phyloP scores from a whole-genome alignment of 805 yeast species.

The Candida nemodendra region DNA sequence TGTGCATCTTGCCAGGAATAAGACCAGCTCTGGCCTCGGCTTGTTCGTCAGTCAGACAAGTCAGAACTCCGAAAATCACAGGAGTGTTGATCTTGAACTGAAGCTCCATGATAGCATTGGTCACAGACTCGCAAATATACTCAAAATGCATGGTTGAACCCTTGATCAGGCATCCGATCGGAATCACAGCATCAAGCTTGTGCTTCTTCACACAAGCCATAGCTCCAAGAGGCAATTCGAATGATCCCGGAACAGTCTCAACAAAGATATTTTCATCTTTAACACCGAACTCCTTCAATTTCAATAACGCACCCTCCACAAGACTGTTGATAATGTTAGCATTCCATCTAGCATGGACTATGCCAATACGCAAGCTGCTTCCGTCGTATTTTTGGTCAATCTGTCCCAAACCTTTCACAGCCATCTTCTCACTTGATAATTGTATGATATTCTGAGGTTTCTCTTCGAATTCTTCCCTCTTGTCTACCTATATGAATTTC shows the following conservation, averaged over 20 bases:
- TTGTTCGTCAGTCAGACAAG: slow-evolving; percentile 92
- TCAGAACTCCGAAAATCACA: slow-evolving; percentile 88
- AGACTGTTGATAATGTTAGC: slow-evolving; percentile 69
- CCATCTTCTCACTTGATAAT: too few relatives aligned
- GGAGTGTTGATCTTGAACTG: slow-evolving; percentile 72
- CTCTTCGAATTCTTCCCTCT: too few relatives aligned
- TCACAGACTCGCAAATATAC: slow-evolving; percentile 88
- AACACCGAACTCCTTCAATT: slow-evolving; percentile 66
- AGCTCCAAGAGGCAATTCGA: slow-evolving; percentile 86
- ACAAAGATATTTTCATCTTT: slow-evolving; percentile 70
- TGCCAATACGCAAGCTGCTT: slow-evolving; percentile 68
- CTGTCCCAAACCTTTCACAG: slow-evolving; percentile 77
- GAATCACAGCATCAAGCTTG: slow-evolving; percentile 77
- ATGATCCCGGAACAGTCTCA: slow-evolving; percentile 92
- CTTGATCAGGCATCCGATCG: slow-evolving; percentile 92
- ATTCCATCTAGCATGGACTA: slow-evolving; percentile 97
- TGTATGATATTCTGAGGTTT: too few relatives aligned
- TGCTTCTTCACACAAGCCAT: slow-evolving; percentile 49
- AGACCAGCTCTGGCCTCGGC: slow-evolving; percentile 92
- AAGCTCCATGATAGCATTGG: slow-evolving; percentile 79
- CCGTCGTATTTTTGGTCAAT: slow-evolving; percentile 47
- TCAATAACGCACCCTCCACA: slow-evolving; percentile 70
- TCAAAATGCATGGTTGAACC: slow-evolving; percentile 99
- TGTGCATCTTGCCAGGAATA: slow-evolving; percentile 71
- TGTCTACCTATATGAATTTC: too few relatives aligned